Percentiles rank a stretch among this genome's conserved stretches.
Evolutionary conservation across 2,329 filamentous ascomycete species (phyloP).

Genomic region (Paecilomyces formosus): DNA sequence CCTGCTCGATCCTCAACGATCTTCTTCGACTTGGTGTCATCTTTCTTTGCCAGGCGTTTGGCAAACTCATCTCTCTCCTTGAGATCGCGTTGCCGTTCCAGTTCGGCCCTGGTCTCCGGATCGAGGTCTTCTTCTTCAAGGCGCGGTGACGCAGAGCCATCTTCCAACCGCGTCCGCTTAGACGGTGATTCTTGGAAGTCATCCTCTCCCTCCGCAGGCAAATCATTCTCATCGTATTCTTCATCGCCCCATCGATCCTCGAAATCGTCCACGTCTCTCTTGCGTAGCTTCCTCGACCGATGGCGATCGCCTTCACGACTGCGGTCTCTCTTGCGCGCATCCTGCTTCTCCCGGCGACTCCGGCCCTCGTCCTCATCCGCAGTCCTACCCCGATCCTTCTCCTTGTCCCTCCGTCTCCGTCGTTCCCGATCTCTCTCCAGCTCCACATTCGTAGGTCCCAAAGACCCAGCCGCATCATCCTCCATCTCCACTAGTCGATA

Average conservation of each 20-base stretch:
- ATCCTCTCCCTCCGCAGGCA: conserved; percentile 42
- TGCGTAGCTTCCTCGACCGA: conserved; percentile 45
- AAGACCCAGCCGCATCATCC: conserved; percentile 28
- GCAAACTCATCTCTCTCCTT: conserved; percentile 74
- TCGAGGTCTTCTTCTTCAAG: conserved; percentile 46
- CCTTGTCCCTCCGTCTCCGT: conserved; percentile 12
- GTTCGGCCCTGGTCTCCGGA: conserved; percentile 52
- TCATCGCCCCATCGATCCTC: conserved; percentile 80
- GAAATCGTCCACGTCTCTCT: conserved; percentile 49
- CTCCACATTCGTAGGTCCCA: conserved; percentile 27
- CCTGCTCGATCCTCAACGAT: conserved; percentile 54
- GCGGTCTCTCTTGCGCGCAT: conserved; percentile 30
- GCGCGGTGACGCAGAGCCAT: conserved; percentile 34
- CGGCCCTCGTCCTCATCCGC: conserved; percentile 6
- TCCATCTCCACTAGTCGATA: conserved; percentile 50
- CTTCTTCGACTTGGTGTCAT: conserved; percentile 63
- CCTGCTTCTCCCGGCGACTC: conserved; percentile 24
- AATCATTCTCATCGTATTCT: conserved; percentile 39
- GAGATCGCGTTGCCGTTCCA: conserved; percentile 57
- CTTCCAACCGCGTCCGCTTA: conserved; percentile 63
- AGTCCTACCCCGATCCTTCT: conserved; percentile 13
- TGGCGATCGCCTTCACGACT: conserved; percentile 34
- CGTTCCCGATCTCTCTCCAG: conserved; percentile 28
- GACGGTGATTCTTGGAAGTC: conserved; percentile 63
- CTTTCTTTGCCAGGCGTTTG: conserved; percentile 65